Evolutionary conservation across 116 monocot genomes (phyloP), one percentile per base, ranked within the genome.

Genomic region (Papilionanthe hybrid): DNA sequence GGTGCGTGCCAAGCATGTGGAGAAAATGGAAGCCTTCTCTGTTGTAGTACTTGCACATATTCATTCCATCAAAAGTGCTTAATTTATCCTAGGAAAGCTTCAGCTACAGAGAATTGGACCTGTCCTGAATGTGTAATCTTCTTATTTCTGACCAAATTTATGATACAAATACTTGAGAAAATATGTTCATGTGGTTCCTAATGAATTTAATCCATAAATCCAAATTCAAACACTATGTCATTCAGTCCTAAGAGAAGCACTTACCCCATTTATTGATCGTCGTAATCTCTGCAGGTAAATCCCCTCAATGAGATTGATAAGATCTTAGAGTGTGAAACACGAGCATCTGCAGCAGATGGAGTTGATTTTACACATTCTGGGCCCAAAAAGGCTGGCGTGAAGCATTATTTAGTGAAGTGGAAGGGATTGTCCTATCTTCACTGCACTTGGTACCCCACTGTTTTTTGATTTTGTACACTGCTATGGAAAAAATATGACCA

Each of bases 341-440:
- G 84, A 23, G 79, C 91, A 22, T 71, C 66, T 72, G 75, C 72
- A 48, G 57, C 63, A 42, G 88, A 84, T 65, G 86, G 50, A 6
- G 72, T 32, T 55, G 86, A 86, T 82, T 56, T 81, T 78, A 84
- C 82, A 78, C 87, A 89, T 78, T 58, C 79, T 57, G 80, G 77
- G 42, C 72, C 89, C 42, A 98, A 91, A 63, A 83, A 82, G 37
- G 83, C 83, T 79, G 76, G 56, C 78, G 81, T 15, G 17, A 92
- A 90, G 23, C 85, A 92, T 30, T 98, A 94, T 84, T 93, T 98
- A 78, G 92, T 98, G 44, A 98, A 98, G 79, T 98, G 97, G 97
- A 98, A 98, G 81, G 92, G 94, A 42, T 60, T 98, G 74, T 94
- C 97, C 8, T 87, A 92, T 78, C 87, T 98, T 84, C 97, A 98